phyloP scores from a whole-genome alignment of 2,329 filamentous ascomycete genomes.

The Claviceps citrina region DNA sequence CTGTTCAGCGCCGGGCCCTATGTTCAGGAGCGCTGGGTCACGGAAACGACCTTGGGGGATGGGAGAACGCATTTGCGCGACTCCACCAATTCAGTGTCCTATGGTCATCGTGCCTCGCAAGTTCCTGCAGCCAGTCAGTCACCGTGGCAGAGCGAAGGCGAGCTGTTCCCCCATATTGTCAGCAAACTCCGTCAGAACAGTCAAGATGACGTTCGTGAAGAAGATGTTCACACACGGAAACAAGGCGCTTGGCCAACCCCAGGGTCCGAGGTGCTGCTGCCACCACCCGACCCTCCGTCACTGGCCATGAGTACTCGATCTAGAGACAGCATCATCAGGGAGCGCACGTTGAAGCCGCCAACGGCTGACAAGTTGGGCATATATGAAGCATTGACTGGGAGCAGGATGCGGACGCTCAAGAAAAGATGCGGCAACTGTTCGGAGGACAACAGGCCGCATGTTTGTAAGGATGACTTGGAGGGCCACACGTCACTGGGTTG shows the following conservation, averaged over 20 bases:
- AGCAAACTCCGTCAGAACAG: conserved; percentile 15
- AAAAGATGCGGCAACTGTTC: conserved; percentile 15
- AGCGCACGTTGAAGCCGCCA: conserved; percentile 9
- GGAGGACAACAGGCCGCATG: conserved; percentile 18
- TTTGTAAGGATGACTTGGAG: conserved; percentile 16
- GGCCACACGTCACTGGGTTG: not conserved
- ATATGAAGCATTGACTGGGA: conserved; percentile 13
- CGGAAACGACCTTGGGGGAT: conserved; percentile 1
- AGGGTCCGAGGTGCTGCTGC: not conserved
- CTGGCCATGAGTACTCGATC: not conserved
- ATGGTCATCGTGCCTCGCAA: conserved; percentile 14
- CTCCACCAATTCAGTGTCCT: conserved; percentile 13
- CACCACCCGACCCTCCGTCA: too few species aligned
- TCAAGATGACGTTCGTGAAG: conserved; percentile 12
- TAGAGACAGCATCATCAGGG: conserved; percentile 11
- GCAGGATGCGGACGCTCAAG: conserved; percentile 6
- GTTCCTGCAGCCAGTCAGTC: conserved; percentile 4
- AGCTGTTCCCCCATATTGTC: conserved; percentile 13
- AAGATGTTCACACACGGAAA: not conserved
- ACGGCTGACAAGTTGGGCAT: conserved; percentile 10
- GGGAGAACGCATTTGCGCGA: conserved; percentile 10
- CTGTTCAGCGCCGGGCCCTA: conserved; percentile 6
- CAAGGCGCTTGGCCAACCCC: conserved; percentile 6
- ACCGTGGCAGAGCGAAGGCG: conserved; percentile 5
- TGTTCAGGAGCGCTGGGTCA: conserved; percentile 1